phyloP scores from a whole-genome alignment of 2,329 filamentous ascomycete species.

The Lecanosticta acicola region DNA sequence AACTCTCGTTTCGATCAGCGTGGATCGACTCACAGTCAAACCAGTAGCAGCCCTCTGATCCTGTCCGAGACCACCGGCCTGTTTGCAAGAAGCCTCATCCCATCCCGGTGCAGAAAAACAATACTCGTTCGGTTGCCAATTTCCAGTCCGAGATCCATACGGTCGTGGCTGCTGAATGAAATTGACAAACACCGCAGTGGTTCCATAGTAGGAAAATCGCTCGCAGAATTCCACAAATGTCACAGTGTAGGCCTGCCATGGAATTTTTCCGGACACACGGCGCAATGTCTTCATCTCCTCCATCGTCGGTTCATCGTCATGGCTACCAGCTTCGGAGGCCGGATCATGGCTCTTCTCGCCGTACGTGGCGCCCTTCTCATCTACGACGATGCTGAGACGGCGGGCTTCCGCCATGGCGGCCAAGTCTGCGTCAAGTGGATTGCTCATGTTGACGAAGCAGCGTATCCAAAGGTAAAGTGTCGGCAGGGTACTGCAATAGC shows the following conservation, averaged over 20 bases:
- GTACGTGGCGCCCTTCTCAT: constrained; percentile 14
- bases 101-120: constrained; percentile 35
- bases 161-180: constrained; percentile 38
- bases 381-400: constrained; percentile 17
- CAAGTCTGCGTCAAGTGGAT: constrained; percentile 16
- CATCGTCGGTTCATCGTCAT: constrained; percentile 37
- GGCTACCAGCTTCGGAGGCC: constrained; percentile 7
- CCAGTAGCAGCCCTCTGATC: constrained; percentile 41
- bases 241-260: constrained; percentile 43
- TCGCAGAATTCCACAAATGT: constrained; percentile 47
- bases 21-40: constrained; percentile 31
- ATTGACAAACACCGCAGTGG: constrained; percentile 46
- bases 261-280: constrained; percentile 42
- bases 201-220: constrained; percentile 41
- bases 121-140: constrained; percentile 32
- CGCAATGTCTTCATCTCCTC: constrained; percentile 41
- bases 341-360: constrained; percentile 13
- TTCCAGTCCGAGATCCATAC: constrained; percentile 34
- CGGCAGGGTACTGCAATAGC: background rate
- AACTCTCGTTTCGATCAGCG: too few species aligned
- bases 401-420: constrained; percentile 23
- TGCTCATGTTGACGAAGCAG: constrained; percentile 12
- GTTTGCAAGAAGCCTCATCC: constrained; percentile 22
- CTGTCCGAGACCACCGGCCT: constrained; percentile 38
- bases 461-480: background rate